Conservation (phyloP, 148 eudicot species). For the Suaeda aralocaspica region DNA sequence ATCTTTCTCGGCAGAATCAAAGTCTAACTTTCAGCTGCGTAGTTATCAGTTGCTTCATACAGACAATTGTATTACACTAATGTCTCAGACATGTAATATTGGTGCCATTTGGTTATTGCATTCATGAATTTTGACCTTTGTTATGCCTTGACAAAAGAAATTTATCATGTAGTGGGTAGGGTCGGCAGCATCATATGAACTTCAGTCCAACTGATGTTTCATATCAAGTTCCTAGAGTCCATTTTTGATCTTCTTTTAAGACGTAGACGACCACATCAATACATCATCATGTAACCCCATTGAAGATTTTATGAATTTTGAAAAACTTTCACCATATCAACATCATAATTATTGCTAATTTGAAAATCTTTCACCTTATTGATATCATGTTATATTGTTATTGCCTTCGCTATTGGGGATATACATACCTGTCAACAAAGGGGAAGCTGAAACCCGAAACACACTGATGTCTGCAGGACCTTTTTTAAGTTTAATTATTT, state of each 20-base stretch:
- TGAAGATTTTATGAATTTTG: background rate
- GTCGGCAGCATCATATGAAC: background rate
- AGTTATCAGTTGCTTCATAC: background rate
- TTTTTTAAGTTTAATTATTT: too few species aligned
- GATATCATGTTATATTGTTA: background rate
- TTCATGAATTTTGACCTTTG: background rate
- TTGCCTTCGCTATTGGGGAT: background rate
- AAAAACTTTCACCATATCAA: background rate
- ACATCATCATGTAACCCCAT: background rate
- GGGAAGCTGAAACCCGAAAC: background rate
- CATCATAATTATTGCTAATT: too few species aligned
- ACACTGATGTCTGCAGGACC: too few species aligned
- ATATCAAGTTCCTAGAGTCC: background rate
- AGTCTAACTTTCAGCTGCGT: background rate
- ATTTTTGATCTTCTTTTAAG: background rate
- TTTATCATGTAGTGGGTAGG: conserved; percentile 5
- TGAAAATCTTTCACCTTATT: too few species aligned
- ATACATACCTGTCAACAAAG: background rate
- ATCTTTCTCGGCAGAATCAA: too few species aligned
- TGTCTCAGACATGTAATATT: background rate
- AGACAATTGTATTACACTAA: background rate
- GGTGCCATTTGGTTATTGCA: background rate
- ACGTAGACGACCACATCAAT: background rate
- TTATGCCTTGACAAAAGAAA: background rate
- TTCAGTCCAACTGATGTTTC: conserved; percentile 1